Evolutionary conservation across 2,329 filamentous ascomycete genomes (phyloP).

Genomic region (Cadophora gregata): DNA sequence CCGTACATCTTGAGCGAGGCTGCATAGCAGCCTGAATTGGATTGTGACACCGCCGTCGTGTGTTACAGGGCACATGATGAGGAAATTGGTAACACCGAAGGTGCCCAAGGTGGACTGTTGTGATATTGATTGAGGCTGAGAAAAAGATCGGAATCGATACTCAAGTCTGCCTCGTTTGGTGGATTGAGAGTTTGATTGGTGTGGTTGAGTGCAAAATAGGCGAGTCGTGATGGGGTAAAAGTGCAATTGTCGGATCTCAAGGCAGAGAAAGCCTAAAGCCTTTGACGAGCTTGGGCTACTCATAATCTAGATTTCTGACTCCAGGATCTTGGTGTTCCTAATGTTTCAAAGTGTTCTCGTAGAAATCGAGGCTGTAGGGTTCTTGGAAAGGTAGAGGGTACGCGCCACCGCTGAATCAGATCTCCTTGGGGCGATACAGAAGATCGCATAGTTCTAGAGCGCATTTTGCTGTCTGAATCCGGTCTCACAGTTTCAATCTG

Average conservation of each 20-base stretch:
- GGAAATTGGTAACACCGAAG: not conserved
- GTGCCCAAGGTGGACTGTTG: not conserved
- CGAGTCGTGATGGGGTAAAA: not conserved
- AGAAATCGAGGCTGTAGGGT: too few relatives aligned
- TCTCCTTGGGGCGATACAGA: too few relatives aligned
- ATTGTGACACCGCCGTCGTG: not conserved
- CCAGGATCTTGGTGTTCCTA: not conserved
- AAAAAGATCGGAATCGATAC: not conserved
- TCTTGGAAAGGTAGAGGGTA: too few relatives aligned
- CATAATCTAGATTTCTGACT: too few relatives aligned
- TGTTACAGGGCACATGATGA: not conserved
- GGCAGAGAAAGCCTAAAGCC: too few relatives aligned
- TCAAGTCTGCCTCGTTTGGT: not conserved
- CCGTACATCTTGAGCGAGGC: not conserved
- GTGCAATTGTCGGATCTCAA: too few relatives aligned
- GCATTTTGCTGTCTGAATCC: too few relatives aligned
- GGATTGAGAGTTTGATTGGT: not conserved
- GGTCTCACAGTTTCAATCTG: too few relatives aligned
- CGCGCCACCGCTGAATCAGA: too few relatives aligned
- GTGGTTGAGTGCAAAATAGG: not conserved
- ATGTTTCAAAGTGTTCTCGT: not conserved
- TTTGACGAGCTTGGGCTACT: too few relatives aligned
- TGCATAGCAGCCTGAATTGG: not conserved
- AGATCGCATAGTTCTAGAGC: too few relatives aligned
- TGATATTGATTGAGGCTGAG: not conserved